Percentiles rank a stretch among this genome's conserved stretches.
Evolutionary conservation across 23 red algal species (phyloP).

Genomic region (Pyropia haitanensis): DNA sequence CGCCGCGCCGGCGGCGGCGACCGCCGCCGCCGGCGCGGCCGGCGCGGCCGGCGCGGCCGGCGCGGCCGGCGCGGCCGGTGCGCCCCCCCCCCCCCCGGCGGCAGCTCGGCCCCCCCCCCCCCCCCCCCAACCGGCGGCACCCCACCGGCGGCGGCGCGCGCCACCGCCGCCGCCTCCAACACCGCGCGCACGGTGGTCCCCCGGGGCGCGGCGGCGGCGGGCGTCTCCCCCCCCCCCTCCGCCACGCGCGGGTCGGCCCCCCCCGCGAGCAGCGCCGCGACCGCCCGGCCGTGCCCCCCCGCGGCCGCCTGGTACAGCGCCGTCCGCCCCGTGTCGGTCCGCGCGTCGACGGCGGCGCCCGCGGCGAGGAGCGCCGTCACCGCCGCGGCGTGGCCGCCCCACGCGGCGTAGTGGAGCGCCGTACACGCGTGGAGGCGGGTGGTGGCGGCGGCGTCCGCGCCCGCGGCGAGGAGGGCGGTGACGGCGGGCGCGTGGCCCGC

Average conservation of each 20-base stretch:
- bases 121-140: too few species aligned
- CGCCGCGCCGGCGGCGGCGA: too few species aligned
- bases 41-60: too few species aligned
- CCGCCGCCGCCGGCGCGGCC: too few species aligned
- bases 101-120: too few species aligned
- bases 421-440: constrained; percentile 21
- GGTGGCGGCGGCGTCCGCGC: constrained; percentile 4
- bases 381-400: constrained; percentile 42
- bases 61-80: too few species aligned
- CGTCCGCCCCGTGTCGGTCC: constrained; percentile 35
- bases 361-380: constrained; percentile 11
- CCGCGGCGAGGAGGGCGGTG: constrained; percentile 15
- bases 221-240: constrained; percentile 18
- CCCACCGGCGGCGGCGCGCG: too few species aligned
- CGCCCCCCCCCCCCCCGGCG: too few species aligned
- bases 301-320: constrained; percentile 47
- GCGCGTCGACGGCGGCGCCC: constrained; percentile 24
- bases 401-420: constrained; percentile 49
- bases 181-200: too few species aligned
- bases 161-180: too few species aligned
- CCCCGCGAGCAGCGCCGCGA: constrained; percentile 16
- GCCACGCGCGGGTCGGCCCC: constrained; percentile 15
- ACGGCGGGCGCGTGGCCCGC: constrained; percentile 16
- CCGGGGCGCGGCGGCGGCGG: constrained; percentile 7
- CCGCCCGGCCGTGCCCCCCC: constrained; percentile 18